Evolutionary conservation across 2,329 filamentous ascomycete species (phyloP), one percentile per base, ranked within the genome.

Genomic region (Ophiostoma angusticollis): DNA sequence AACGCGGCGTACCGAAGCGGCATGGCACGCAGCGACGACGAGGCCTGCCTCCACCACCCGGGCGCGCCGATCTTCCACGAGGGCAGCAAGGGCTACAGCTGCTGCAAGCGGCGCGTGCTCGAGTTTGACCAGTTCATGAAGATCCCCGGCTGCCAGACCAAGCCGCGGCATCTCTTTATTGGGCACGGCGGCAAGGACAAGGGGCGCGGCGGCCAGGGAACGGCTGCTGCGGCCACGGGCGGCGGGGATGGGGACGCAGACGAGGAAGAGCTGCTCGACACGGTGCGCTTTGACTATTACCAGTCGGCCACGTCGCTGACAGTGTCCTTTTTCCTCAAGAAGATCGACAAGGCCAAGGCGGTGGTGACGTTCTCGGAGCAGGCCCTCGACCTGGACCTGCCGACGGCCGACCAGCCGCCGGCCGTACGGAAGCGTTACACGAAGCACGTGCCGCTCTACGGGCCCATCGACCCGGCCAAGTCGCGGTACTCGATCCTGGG

Each of bases 51-150:
- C 33, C 80, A 93, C 54, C 91, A 98, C 60, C 87, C 91, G 0
- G 91, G 91, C 5, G 75, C 72, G 17, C 84, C 91, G 18, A 80
- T 98, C 49, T 98, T 98, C 64, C 91, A 98, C 58, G 91, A 98
- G 65, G 91, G 91, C 25, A 93, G 84, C 63, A 98, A 98, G 66
- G 91, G 91, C 1, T 98, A 91, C 70, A 86, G 78, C 43, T 98
- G 91, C 67, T 98, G 91, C 65, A 96, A 96, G 72, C 71, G 85
- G 52, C 74, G 86, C 27, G 91, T 98, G 42, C 64, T 98, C 43
- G 91, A 98, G 56, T 98, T 98, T 59, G 87, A 98, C 58, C 81
- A 96, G 60, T 98, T 98, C 62, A 78, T 98, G 78, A 91, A 84
- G 61, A 89, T 98, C 43, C 78, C 83, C 51, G 91, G 91, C 1